Evolutionary conservation across 768 basidiomycete species (phyloP), one percentile per base, ranked within the genome.

Genomic region (Arthromyces matolae): DNA sequence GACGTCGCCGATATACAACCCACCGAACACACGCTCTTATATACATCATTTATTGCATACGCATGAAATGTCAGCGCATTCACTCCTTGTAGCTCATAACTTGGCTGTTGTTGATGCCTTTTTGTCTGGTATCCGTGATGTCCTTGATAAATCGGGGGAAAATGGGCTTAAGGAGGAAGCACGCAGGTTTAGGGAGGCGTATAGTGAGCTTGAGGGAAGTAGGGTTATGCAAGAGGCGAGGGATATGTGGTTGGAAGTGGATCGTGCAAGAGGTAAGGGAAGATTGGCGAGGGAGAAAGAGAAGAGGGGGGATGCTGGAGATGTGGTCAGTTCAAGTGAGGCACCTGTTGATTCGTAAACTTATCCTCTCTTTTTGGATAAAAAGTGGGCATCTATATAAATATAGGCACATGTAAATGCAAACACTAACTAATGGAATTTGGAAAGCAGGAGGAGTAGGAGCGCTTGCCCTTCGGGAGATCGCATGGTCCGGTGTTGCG

Each of bases 31-130:
- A 4, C 72, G 76, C 12, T 85, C 86, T 2, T 94, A 93, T 55
- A 42, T 91, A 24, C 89, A 94, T 60, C 91, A 94, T 56, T 78
- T 94, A 12, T 68, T 93, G 28, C 83, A 86, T 42, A 91, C 91
- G 5, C 92, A 93, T 64, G 92, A 94, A 63, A 93, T 94, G 91
- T 80, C 84, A 0, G 84, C 89, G 1, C 89, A 93, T 55, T 60
- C 88, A 4, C 63, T 93, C 19, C 76, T 93, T 14, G 75, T 73
- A 9, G 72, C 82, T 66, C 92, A 94, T 63, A 94, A 93, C 55
- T 70, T 90, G 23, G 61, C 77, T 0, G 76, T 92, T 1, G 66
- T 90, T 22, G 77, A 83, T 32, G 61, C 67, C 1, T 89, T 93
- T 60, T 79, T 92, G 36, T 66, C 65, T 0, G 78, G 77, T 0